Evolutionary conservation across 129 eudicot genomes (phyloP).

Genomic region (Smallanthus sonchifolius): DNA sequence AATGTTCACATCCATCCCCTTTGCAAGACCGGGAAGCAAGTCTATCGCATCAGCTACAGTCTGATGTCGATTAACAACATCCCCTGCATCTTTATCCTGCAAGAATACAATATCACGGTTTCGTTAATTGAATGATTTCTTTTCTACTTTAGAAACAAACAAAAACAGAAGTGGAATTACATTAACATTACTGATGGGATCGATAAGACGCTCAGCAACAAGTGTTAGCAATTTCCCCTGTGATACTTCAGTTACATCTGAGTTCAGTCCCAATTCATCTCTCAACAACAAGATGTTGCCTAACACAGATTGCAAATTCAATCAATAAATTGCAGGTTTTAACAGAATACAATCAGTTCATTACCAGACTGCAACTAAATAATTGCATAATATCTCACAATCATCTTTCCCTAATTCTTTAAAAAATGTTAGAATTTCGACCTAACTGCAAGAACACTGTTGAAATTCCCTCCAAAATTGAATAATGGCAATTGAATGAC

Average conservation of each 20-base stretch:
- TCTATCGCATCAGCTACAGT: slow-evolving; percentile 79
- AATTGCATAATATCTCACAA: not conserved
- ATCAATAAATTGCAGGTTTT: not conserved
- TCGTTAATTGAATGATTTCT: not conserved
- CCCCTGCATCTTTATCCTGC: slow-evolving; percentile 80
- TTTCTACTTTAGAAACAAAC: too few species aligned
- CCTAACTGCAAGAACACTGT: not conserved
- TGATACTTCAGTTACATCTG: slow-evolving; percentile 62
- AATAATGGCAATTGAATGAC: not conserved
- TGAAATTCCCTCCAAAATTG: not conserved
- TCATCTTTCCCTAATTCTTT: not conserved
- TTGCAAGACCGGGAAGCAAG: slow-evolving; percentile 77
- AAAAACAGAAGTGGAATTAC: slow-evolving; percentile 31
- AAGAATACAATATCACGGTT: slow-evolving; percentile 11
- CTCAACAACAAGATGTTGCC: slow-evolving; percentile 78
- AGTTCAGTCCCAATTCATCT: slow-evolving; percentile 63
- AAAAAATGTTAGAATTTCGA: not conserved
- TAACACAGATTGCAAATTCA: slow-evolving; percentile 24
- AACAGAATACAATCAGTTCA: slow-evolving; percentile 13
- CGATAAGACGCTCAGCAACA: slow-evolving; percentile 76
- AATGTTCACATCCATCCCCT: slow-evolving; percentile 80
- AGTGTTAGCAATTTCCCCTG: slow-evolving; percentile 77
- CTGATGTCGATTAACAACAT: slow-evolving; percentile 71
- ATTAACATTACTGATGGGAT: slow-evolving; percentile 54
- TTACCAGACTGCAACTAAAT: slow-evolving; percentile 9